Evolutionary conservation across 163 green algal species (phyloP).

Genomic region (Scenedesmus sp.): DNA sequence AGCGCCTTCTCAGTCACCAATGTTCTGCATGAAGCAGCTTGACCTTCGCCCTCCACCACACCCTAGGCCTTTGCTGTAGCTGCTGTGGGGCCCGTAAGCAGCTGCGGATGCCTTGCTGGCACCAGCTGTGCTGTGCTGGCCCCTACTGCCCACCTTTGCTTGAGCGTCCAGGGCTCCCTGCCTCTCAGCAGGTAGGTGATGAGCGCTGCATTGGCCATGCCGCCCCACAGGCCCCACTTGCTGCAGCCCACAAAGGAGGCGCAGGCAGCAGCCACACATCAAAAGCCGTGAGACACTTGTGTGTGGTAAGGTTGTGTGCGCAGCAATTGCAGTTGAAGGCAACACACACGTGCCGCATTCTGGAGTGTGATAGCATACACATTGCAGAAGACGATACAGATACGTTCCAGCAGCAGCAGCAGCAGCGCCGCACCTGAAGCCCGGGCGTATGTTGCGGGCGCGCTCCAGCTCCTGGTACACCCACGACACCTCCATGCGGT

Average conservation of each 20-base stretch:
- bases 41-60: background rate
- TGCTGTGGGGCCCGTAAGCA: background rate
- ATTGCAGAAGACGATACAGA: background rate
- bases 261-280: background rate
- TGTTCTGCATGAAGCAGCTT: background rate
- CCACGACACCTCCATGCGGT: constrained; percentile 79
- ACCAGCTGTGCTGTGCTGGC: background rate
- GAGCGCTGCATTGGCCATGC: constrained; percentile 84
- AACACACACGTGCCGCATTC: background rate
- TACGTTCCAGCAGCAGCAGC: background rate
- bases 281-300: background rate
- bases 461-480: constrained; percentile 88
- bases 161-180: constrained; percentile 90
- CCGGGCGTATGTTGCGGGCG: constrained; percentile 90
- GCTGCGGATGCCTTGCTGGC: background rate
- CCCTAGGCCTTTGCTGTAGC: background rate
- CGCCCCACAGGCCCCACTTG: constrained; percentile 76
- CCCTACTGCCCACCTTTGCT: constrained; percentile 60
- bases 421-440: constrained; percentile 63
- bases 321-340: background rate
- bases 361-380: too few relatives aligned
- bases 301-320: background rate
- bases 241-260: constrained; percentile 15
- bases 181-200: constrained; percentile 81
- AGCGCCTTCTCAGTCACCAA: too few relatives aligned